Evolutionary conservation across 1,284 basidiomycete genomes (phyloP), one percentile per base, ranked within the genome.

Genomic region (Athelia sp.): DNA sequence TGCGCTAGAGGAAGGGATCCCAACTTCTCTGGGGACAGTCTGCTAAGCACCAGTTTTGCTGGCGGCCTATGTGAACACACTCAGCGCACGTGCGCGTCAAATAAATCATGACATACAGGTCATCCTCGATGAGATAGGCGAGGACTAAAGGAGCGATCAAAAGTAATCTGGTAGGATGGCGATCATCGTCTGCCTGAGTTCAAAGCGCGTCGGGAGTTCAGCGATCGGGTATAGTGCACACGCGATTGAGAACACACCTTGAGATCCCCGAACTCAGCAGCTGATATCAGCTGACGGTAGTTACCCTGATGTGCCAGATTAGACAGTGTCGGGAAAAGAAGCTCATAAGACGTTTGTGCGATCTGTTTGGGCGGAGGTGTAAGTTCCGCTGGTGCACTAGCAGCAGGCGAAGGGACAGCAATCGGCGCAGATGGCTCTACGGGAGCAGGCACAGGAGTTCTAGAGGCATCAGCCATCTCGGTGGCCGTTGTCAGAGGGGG

Each of bases 71-170:
- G 29, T 36, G 46, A 46, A 14, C 51, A 34, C 4, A n/a, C 17
- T 29, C 23, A 17, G 18, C n/a, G 19, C 19, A 31, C 14, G n/a
- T 36, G 22, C 14, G 11, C 11, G 32, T 8, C 14, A 6, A 18
- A 35, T 13, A 26, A 9, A 19, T 19, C 21, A 22, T 11, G 18
- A 14, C 80, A 57, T 58, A 83, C 84, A 81, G 58, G 49, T 84
- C 71, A 55, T 86, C 77, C 24, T 73, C 49, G 32, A 81, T 79
- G 43, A 86, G 68, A 63, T 85, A 82, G 8, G 76, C 71, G 8
- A 87, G 71, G 6, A 83, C 76, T 19, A 87, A 63, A 18, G 83
- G 82, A 2, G 72, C 73, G 8, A 74, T 69, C 21, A 82, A 56
- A 21, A 83, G 64, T 18, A 86, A 58, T 29, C 81, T 72, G 18